Evolutionary conservation across 2,329 filamentous ascomycete genomes (phyloP).

Genomic region (Chaetomiaceae sp.): DNA sequence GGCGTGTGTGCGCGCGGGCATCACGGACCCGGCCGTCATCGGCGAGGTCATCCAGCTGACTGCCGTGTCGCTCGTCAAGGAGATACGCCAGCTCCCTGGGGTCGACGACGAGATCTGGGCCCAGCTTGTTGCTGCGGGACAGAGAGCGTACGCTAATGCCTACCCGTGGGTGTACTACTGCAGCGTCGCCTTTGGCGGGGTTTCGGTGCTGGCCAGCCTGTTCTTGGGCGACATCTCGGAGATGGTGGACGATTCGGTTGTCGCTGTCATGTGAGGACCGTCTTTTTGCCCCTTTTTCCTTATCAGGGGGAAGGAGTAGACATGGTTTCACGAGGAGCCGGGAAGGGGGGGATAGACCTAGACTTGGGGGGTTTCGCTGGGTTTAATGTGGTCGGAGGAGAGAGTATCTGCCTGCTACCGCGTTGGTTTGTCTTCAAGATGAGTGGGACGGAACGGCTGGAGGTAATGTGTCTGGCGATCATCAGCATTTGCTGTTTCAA

Average conservation of each 20-base stretch:
- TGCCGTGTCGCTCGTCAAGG: conserved; percentile 44
- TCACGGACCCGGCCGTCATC: conserved; percentile 44
- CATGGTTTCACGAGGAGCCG: too few species aligned
- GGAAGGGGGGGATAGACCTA: too few species aligned
- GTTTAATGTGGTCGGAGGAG: too few species aligned
- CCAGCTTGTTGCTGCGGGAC: conserved; percentile 50
- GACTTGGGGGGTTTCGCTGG: too few species aligned
- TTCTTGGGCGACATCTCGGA: conserved; percentile 55
- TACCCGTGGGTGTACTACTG: conserved; percentile 59
- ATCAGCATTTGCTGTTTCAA: too few species aligned
- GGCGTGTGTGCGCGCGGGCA: conserved; percentile 45
- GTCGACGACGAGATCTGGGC: conserved; percentile 46
- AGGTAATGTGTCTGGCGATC: too few species aligned
- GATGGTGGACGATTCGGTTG: conserved; percentile 56
- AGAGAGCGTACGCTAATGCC: conserved; percentile 51
- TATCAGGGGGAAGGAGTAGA: not conserved
- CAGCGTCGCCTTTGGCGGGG: conserved; percentile 56
- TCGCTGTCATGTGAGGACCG: conserved; percentile 30
- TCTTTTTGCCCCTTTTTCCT: not conserved
- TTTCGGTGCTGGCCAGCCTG: conserved; percentile 52
- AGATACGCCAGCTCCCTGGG: conserved; percentile 50
- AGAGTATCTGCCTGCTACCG: too few species aligned
- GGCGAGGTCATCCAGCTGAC: conserved; percentile 49
- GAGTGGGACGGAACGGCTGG: too few species aligned
- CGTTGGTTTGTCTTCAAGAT: too few species aligned